Percentiles rank a stretch among this genome's conserved stretches.
Conservation (phyloP, 352 stramenopile species). For the Phytophthora brassicae region DNA sequence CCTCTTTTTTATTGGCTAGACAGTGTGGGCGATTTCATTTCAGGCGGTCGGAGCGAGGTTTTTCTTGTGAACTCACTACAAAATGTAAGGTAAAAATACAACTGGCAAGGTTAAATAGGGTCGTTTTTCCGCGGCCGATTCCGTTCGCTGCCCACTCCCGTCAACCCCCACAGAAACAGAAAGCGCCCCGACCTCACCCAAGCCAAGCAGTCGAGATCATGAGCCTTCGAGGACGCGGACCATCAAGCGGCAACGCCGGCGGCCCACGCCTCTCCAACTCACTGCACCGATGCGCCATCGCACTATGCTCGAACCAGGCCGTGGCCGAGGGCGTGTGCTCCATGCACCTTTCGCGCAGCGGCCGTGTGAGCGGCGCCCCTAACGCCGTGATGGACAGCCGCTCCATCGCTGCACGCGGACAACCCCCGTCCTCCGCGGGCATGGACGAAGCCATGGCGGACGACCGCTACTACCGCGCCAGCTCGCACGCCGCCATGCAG, state of each 20-base stretch:
- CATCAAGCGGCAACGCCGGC: slow-evolving; percentile 8
- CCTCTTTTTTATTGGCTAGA: slow-evolving; percentile 23
- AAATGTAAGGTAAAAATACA: not conserved
- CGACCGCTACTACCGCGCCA: slow-evolving; percentile 58
- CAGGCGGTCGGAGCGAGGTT: slow-evolving; percentile 1
- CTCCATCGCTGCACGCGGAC: slow-evolving; percentile 12
- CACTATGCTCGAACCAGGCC: slow-evolving; percentile 75
- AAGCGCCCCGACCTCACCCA: slow-evolving; percentile 5
- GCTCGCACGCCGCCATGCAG: slow-evolving; percentile 59
- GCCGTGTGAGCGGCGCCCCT: slow-evolving; percentile 22
- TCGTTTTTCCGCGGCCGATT: no score
- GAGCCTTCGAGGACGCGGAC: slow-evolving; percentile 25
- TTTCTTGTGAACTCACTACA: slow-evolving; percentile 7
- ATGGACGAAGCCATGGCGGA: slow-evolving; percentile 37
- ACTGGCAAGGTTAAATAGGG: slow-evolving; percentile 10
- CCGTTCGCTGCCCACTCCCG: slow-evolving; percentile 12
- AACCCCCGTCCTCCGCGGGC: slow-evolving; percentile 6
- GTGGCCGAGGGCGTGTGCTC: slow-evolving; percentile 76
- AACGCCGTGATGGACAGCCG: slow-evolving; percentile 23
- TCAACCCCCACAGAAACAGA: slow-evolving; percentile 13
- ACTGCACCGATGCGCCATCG: slow-evolving; percentile 77
- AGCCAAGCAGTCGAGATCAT: slow-evolving; percentile 8
- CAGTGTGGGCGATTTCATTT: slow-evolving; percentile 22
- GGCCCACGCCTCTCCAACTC: slow-evolving; percentile 44
- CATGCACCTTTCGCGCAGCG: slow-evolving; percentile 65